phyloP scores from a whole-genome alignment of 345 rosid species.

The Aegle marmelos region DNA sequence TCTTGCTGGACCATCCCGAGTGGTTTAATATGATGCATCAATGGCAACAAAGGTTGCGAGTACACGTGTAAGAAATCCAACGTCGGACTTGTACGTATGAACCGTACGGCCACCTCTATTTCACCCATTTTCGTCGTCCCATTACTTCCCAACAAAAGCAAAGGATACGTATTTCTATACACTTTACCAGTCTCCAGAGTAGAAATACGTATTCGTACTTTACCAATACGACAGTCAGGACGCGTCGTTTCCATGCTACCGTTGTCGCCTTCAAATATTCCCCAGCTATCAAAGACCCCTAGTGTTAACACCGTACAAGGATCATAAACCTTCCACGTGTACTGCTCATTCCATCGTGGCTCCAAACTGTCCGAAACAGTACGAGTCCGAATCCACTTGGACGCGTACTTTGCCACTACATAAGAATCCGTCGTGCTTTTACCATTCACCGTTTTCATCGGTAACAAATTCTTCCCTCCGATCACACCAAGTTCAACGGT shows the following conservation, averaged over 20 bases:
- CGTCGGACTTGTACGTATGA: constrained; percentile 57
- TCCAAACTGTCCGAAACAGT: constrained; percentile 67
- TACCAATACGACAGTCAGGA: constrained; percentile 67
- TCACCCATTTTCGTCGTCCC: constrained; percentile 78
- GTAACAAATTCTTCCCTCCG: constrained; percentile 70
- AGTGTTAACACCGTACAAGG: constrained; percentile 76
- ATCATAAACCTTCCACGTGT: constrained; percentile 85
- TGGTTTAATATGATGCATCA: constrained; percentile 82
- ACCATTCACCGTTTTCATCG: constrained; percentile 66
- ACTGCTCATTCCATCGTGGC: constrained; percentile 95
- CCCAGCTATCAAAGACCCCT: constrained; percentile 79
- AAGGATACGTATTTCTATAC: constrained; percentile 60
- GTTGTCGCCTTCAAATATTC: constrained; percentile 38
- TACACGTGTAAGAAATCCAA: constrained; percentile 86
- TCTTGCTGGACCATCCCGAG: constrained; percentile 53
- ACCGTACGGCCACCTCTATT: constrained; percentile 68
- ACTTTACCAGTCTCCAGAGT: constrained; percentile 64
- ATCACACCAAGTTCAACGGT: constrained; percentile 76
- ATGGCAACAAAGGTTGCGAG: constrained; percentile 64
- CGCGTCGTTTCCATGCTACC: constrained; percentile 38
- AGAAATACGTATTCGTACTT: constrained; percentile 71
- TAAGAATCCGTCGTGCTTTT: constrained; percentile 76
- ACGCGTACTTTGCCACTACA: constrained; percentile 80
- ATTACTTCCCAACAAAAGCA: constrained; percentile 45
- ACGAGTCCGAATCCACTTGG: constrained; percentile 90